Base-by-base conservation (phyloP, 2,329 filamentous ascomycete species). In the Exophiala sideris region DNA sequence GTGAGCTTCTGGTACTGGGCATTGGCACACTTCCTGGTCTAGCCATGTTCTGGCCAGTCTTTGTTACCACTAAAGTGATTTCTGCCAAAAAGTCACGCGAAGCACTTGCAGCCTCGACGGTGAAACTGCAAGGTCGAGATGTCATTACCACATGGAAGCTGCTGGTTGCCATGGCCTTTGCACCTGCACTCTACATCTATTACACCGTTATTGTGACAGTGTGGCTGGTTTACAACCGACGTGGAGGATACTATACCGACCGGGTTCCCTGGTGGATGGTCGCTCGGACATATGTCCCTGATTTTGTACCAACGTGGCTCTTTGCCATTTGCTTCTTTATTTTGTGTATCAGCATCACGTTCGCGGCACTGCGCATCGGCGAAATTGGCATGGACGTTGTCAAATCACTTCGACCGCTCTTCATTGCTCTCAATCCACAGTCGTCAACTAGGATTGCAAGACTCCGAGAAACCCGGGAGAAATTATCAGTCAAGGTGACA, bases 331-430 rank as follows among this genome's bases (percentile, higher is more conserved):
- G 84, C 36, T 88, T 91, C 46, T 86, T 89, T 75, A 78, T 89
- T 45, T 75, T 95, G 61, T 96, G 96, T 77, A 88, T 91, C 5
- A 81, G 85, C 20, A 87, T 96, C 64, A 96, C 91, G 0, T 96
- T 95, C 70, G 91, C 91, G 3, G 90, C 94, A 5, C 84, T 99
- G 48, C 87, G 94, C 9, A 95, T 97, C 62, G 94, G 94, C 44
- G 94, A 99, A 73, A 87, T 95, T n/a, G 94, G 92, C 48, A 96
- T 99, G 91, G 94, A 99, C 68, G 96, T 99, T 52, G 77, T 94
- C 75, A 99, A 97, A 73, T 97, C 92, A 0, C 80, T 99, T 12
- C 84, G 90, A 8, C 94, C 94, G 5, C 81, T 99, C 8, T 77
- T 95, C 42, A 79, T 96, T 33, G 94, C 89, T 61, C 80, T 97